Evolutionary conservation across 2,329 filamentous ascomycete genomes (phyloP).

Genomic region (Alternaria tenuissima): DNA sequence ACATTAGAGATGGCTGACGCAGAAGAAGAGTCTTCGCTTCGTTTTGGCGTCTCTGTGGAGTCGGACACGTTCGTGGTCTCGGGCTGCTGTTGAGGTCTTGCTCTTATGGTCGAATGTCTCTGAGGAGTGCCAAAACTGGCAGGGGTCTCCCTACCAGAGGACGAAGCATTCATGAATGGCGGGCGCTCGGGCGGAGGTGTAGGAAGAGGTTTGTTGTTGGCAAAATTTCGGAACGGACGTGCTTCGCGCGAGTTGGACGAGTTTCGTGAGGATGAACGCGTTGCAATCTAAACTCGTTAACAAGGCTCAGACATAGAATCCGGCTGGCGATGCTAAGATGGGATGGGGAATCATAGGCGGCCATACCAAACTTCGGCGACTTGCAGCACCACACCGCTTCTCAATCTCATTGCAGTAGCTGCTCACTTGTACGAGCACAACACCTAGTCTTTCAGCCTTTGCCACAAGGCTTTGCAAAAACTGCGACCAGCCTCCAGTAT

Average conservation of each 20-base stretch:
- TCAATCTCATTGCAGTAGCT: slow-evolving; percentile 87
- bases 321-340: not conserved
- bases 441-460: slow-evolving; percentile 74
- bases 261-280: slow-evolving; percentile 49
- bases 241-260: slow-evolving; percentile 47
- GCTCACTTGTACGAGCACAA: slow-evolving; percentile 74
- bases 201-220: slow-evolving; percentile 49
- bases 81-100: slow-evolving; percentile 26
- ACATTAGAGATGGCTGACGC: slow-evolving; percentile 18
- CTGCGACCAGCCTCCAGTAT: slow-evolving; percentile 87
- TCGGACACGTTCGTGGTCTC: slow-evolving; percentile 29
- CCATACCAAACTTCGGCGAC: slow-evolving; percentile 76
- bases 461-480: slow-evolving; percentile 79
- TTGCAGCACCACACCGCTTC: slow-evolving; percentile 82
- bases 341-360: slow-evolving; percentile 2
- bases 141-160: slow-evolving; percentile 24
- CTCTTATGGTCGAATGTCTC: slow-evolving; percentile 23
- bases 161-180: slow-evolving; percentile 33
- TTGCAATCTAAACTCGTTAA: slow-evolving; percentile 44
- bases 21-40: slow-evolving; percentile 25
- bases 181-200: slow-evolving; percentile 42
- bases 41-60: slow-evolving; percentile 32
- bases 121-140: slow-evolving; percentile 23
- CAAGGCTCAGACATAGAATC: not conserved
- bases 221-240: slow-evolving; percentile 43